Conservation (phyloP, 179 eudicot species). For the Silene noctiflora region DNA sequence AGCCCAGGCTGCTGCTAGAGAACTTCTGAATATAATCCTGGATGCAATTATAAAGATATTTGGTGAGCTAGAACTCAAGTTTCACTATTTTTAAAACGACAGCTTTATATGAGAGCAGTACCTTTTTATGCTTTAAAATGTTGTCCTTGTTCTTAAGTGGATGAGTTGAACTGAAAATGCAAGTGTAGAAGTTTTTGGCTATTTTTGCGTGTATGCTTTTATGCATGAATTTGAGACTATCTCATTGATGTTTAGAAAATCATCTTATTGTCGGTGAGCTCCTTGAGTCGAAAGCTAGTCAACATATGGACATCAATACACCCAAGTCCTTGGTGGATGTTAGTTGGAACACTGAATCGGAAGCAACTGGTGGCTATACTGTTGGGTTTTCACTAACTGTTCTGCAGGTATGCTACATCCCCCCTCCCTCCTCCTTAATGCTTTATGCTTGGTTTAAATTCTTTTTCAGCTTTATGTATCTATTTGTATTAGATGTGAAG, state of each 20-base stretch:
- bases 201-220: constrained; percentile 6
- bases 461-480: not conserved
- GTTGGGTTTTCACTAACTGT: constrained; percentile 89
- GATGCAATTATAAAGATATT: constrained; percentile 73
- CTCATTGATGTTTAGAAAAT: constrained; percentile 54
- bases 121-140: not conserved
- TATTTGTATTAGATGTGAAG: not conserved
- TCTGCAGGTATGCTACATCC: constrained; percentile 56
- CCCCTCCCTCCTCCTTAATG: not conserved
- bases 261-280: constrained; percentile 94
- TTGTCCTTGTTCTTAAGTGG: not conserved
- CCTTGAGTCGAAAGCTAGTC: constrained; percentile 80
- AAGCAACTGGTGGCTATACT: constrained; percentile 89
- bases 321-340: constrained; percentile 73
- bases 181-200: not conserved
- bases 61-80: constrained; percentile 48
- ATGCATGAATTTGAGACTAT: constrained; percentile 12
- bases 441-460: not conserved
- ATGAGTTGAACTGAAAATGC: constrained; percentile 3
- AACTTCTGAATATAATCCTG: constrained; percentile 74
- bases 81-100: not conserved
- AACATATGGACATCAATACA: constrained; percentile 66
- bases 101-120: not conserved
- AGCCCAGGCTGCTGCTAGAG: constrained; percentile 86
- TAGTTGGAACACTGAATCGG: constrained; percentile 75